phyloP scores from a whole-genome alignment of 2,329 filamentous ascomycete species.

The Zalaria obscura region DNA sequence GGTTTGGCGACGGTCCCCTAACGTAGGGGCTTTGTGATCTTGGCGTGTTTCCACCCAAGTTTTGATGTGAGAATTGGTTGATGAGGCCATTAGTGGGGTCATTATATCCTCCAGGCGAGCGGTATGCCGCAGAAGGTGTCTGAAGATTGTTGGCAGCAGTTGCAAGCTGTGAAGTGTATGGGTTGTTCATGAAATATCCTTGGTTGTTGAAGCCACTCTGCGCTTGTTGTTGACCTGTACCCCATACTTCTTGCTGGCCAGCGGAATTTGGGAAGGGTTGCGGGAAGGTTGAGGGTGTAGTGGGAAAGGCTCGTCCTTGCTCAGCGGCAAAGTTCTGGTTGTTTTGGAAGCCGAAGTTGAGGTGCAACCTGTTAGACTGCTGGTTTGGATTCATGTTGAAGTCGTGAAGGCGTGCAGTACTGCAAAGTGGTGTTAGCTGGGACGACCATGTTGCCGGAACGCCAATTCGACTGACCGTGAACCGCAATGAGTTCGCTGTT shows the following conservation, averaged over 20 bases:
- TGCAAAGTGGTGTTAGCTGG: too few relatives aligned
- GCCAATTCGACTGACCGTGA: too few relatives aligned
- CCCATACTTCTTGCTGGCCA: constrained; percentile 48
- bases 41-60: constrained; percentile 53
- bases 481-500: too few relatives aligned
- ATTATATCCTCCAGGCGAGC: constrained; percentile 47
- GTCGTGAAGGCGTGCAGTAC: background rate
- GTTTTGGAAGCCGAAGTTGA: constrained; percentile 31
- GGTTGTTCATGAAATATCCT: constrained; percentile 38
- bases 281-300: constrained; percentile 90
- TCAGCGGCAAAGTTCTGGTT: constrained; percentile 28
- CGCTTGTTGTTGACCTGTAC: constrained; percentile 29
- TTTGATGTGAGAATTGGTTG: constrained; percentile 95
- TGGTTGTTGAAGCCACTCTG: constrained; percentile 26
- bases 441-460: too few relatives aligned
- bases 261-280: constrained; percentile 58
- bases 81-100: constrained; percentile 83
- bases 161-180: constrained; percentile 17
- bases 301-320: constrained; percentile 34
- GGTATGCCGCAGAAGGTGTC: constrained; percentile 38
- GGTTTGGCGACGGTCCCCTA: constrained; percentile 51
- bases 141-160: background rate
- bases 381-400: constrained; percentile 10
- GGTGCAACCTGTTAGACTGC: constrained; percentile 31
- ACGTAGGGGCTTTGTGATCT: constrained; percentile 55